A percentile compares a stretch with the other conserved stretches of the same genome.
Conservation (phyloP, 2,329 filamentous ascomycete genomes). For the Fusarium virguliforme region DNA sequence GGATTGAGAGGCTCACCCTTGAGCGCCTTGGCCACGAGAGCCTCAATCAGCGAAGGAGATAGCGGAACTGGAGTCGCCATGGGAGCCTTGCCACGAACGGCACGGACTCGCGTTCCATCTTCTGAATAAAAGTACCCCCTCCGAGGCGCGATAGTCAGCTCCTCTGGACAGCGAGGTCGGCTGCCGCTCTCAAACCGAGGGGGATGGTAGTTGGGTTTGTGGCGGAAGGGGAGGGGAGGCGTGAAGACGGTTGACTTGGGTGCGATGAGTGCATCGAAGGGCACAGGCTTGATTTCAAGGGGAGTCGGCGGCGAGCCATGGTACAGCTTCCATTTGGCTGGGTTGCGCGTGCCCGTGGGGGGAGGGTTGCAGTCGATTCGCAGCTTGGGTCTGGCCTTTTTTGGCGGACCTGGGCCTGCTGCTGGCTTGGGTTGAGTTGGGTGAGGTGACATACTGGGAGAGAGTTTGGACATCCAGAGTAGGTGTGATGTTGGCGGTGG, state of each 20-base stretch:
- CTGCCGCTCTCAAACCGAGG: constrained; percentile 16
- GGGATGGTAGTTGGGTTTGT: neutral
- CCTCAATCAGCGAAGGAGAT: too few relatives aligned
- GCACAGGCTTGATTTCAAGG: too few relatives aligned
- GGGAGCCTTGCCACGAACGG: neutral
- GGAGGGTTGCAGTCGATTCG: neutral
- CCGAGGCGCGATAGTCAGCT: neutral
- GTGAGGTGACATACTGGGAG: neutral
- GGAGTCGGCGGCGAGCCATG: neutral
- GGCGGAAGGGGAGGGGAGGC: constrained; percentile 29
- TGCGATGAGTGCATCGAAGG: neutral
- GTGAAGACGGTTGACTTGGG: constrained; percentile 1
- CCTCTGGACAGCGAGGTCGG: constrained; percentile 11
- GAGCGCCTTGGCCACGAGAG: neutral
- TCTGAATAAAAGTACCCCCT: neutral
- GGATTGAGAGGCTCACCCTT: too few relatives aligned
- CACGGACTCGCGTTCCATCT: neutral
- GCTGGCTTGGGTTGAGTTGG: neutral
- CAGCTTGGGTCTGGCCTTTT: neutral
- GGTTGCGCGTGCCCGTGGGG: neutral
- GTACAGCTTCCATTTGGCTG: neutral
- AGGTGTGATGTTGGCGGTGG: neutral
- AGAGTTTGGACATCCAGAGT: neutral
- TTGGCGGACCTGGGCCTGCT: neutral
- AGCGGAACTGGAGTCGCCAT: neutral